Base-by-base conservation (phyloP, 2,329 filamentous ascomycete genomes). In the Fusarium austroafricanum region DNA sequence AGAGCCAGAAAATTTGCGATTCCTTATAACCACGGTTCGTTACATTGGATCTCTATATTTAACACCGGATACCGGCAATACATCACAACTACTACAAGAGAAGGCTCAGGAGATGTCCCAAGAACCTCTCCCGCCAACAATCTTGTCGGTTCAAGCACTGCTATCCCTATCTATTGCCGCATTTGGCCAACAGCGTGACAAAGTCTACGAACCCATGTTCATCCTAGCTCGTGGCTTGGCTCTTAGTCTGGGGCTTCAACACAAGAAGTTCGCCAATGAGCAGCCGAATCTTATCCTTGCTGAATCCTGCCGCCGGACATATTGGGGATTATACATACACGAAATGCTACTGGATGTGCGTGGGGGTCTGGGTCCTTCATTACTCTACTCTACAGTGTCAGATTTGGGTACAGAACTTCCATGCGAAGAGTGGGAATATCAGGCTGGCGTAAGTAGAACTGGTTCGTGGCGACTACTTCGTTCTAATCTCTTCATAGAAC, bases 371-470 rank as follows among this genome's bases (percentile, higher is more conserved):
- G 39, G 45, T 8, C 43, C 60, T 33, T 65, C 64, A 43, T 57
- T 52, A 8, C 54, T 70, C 26, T 66, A 53, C 47, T 42, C 40
- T 7, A 50, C 43, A 4, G 18, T 33, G 3, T 43, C 56, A 20
- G 39, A 5, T n/a, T 20, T 55, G 7, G 65, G 58, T n/a, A 56
- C 62, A 20, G 70, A 71, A 11, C 55, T 74, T 28, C 72, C 72
- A n/a, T 74, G 70, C 17, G 68, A 71, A 28, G 72, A 74, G 43
- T 67, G 59, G 68, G 66, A 73, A 12, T 74, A 74, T 44, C 58
- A 71, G 45, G 26, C 50, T 6, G 57, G 54, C 9, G 71, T 73
- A 11, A 28, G 61, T 71, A 20, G 6, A 39, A 11, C 17, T 39
- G 10, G n/a, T 31, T 38, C 3, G 17, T 23, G 5, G 6, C 28